These are phyloP conservation scores for Solanum piurae DNA, from an alignment of 257 asterid species.

Conservation along the genomic window DNA sequence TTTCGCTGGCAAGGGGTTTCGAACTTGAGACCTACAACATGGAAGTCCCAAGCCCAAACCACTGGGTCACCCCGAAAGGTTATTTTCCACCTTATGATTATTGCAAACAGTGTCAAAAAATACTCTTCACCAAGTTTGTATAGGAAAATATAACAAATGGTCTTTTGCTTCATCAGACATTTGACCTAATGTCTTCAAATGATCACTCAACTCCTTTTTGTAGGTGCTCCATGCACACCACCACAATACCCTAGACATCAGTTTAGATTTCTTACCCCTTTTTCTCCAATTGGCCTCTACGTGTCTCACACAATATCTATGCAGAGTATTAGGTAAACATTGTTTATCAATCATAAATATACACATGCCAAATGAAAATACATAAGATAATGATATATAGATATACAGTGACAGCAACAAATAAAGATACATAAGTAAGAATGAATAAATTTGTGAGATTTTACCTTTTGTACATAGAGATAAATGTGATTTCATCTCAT, in stretches of 20 bases:
- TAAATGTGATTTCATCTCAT: background rate
- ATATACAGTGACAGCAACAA: no score
- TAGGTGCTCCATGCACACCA: background rate
- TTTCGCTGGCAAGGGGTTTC: no score
- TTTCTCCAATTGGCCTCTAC: background rate
- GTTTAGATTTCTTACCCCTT: background rate
- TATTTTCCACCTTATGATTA: background rate
- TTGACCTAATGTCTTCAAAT: background rate
- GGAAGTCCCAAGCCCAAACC: no score
- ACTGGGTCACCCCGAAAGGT: no score
- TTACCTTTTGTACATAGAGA: background rate
- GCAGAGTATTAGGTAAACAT: background rate
- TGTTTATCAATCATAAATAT: background rate
- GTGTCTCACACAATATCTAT: background rate
- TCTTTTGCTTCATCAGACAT: background rate
- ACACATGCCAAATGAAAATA: no score
- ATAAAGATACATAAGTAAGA: no score
- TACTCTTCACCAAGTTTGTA: background rate
- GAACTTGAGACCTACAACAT: no score
- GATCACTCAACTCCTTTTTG: background rate
- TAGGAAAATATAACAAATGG: background rate
- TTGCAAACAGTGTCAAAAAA: background rate
- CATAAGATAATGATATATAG: no score
- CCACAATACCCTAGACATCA: background rate
- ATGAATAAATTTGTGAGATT: no score